Percentiles rank a stretch among this genome's conserved stretches.
Evolutionary conservation across 1,284 basidiomycete genomes (phyloP).

Genomic region (Puccinia coronata): DNA sequence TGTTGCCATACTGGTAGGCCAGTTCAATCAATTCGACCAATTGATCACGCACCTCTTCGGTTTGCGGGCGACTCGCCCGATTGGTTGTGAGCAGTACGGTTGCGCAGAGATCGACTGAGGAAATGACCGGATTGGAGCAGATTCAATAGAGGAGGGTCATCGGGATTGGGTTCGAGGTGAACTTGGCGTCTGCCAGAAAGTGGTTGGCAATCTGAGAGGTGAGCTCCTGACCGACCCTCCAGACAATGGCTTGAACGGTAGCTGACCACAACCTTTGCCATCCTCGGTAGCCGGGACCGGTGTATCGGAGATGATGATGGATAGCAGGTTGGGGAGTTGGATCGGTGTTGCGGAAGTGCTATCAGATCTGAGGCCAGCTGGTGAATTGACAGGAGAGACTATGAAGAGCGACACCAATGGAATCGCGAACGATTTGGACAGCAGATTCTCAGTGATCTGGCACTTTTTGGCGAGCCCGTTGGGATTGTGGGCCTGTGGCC

Average conservation of each 20-base stretch:
- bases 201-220: constrained; percentile 46
- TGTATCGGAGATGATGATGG: constrained; percentile 72
- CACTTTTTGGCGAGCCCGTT: constrained; percentile 48
- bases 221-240: constrained; percentile 39
- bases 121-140: constrained; percentile 43
- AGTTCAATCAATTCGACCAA: constrained; percentile 34
- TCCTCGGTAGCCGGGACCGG: constrained; percentile 55
- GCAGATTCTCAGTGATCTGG: constrained; percentile 52
- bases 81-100: constrained; percentile 40
- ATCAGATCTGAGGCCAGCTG: constrained; percentile 62
- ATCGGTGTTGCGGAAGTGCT: constrained; percentile 73
- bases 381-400: constrained; percentile 40
- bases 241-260: constrained; percentile 45
- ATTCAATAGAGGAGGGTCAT: constrained; percentile 39
- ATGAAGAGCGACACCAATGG: constrained; percentile 46
- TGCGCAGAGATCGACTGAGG: constrained; percentile 39
- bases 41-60: constrained; percentile 25
- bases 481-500: too few species aligned
- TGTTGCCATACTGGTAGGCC: constrained; percentile 28
- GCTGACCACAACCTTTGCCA: constrained; percentile 35
- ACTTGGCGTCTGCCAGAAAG: constrained; percentile 36
- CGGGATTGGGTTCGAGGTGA: constrained; percentile 26
- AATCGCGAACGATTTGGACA: constrained; percentile 49
- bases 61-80: background rate
- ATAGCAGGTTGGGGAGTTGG: constrained; percentile 74